These are phyloP conservation scores for Fagopyrum esculentum DNA, from an alignment of 148 eudicot genomes.

Conservation along the genomic window DNA sequence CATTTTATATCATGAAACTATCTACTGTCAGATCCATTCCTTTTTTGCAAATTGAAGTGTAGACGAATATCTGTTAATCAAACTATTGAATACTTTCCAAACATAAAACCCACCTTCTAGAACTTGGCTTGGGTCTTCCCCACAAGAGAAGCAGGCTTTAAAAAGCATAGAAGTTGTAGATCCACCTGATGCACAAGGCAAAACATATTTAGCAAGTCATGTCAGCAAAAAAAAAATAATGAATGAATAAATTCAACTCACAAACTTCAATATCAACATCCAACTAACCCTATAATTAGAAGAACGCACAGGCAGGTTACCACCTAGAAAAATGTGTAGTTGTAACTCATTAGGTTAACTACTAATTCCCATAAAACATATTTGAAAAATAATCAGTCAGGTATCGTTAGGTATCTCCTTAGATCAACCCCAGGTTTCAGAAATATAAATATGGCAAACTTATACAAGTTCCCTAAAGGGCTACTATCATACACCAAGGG, in stretches of 20 bases:
- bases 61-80: neutral
- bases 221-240: neutral
- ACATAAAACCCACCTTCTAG: constrained; percentile 51
- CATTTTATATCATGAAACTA: neutral
- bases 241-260: neutral
- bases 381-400: neutral
- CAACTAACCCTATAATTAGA: neutral
- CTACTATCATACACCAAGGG: neutral
- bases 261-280: neutral
- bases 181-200: constrained; percentile 47
- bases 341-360: neutral
- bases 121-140: constrained; percentile 73
- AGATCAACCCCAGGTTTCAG: neutral
- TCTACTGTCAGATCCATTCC: neutral
- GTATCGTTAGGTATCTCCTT: neutral
- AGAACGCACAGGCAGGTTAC: neutral
- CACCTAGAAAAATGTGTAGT: neutral
- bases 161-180: constrained; percentile 39
- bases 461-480: neutral
- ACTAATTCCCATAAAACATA: neutral
- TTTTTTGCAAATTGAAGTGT: neutral
- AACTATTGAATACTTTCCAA: neutral
- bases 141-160: constrained; percentile 77
- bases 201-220: constrained; percentile 7
- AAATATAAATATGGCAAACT: neutral